Conservation (phyloP, 2,329 filamentous ascomycete species). For the Fusarium luffae region DNA sequence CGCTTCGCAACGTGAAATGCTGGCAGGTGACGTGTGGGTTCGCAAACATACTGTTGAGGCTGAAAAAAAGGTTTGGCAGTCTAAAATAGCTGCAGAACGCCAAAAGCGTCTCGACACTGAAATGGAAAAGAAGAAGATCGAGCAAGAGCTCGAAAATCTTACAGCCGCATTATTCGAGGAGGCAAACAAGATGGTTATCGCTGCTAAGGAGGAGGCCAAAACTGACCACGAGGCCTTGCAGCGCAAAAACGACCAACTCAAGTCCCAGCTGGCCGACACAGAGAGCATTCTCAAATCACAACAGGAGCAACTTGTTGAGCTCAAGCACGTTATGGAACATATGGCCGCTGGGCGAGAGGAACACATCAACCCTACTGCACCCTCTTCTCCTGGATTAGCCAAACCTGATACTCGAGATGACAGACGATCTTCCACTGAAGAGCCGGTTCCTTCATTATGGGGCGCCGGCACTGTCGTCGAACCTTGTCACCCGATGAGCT, state of each 20-base stretch:
- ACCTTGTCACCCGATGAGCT: constrained; percentile 71
- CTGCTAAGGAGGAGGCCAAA: constrained; percentile 87
- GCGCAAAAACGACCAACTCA: constrained; percentile 88
- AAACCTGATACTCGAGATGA: constrained; percentile 71
- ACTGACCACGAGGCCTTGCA: constrained; percentile 83
- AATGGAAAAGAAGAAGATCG: constrained; percentile 87
- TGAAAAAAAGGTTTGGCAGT: constrained; percentile 72
- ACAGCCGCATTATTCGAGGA: constrained; percentile 97
- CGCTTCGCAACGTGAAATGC: constrained; percentile 75
- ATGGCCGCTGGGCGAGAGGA: constrained; percentile 82
- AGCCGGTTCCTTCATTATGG: constrained; percentile 49
- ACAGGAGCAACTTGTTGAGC: constrained; percentile 89
- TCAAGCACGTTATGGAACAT: constrained; percentile 92
- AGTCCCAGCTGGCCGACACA: constrained; percentile 85
- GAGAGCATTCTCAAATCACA: constrained; percentile 88
- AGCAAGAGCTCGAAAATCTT: constrained; percentile 89
- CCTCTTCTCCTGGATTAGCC: constrained; percentile 81
- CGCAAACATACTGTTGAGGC: constrained; percentile 77
- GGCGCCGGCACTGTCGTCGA: constrained; percentile 52
- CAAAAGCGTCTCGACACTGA: constrained; percentile 72
- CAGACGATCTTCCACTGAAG: constrained; percentile 49
- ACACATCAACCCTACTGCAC: constrained; percentile 75
- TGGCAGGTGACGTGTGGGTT: constrained; percentile 80
- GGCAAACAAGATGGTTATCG: constrained; percentile 96
- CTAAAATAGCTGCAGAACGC: constrained; percentile 72